Evolutionary conservation across 306 rosid genomes (phyloP), one percentile per base, ranked within the genome.

Genomic region (Urtica urens): DNA sequence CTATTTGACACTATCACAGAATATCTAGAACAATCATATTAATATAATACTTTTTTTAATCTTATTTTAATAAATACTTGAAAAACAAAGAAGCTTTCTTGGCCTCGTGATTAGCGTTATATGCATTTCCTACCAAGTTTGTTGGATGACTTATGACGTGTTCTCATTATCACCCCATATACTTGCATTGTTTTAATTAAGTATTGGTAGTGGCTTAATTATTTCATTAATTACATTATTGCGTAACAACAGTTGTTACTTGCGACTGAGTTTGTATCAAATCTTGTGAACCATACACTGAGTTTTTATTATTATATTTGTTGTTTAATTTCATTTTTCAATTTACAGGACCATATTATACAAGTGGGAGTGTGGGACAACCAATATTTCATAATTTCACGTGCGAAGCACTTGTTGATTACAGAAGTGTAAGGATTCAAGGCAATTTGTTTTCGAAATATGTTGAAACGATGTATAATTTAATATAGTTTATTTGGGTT

Each of bases 281-380:
- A 26, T 27, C 6, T 20, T 51, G 13, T 20, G 42, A 1, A 51
- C 17, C 13, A 35, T 33, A 16, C 10, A 10, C 39, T 49, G 12
- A 49, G 4, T 27, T 19, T 29, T 49, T 30, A 2, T 49, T 49
- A 39, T 27, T 31, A 47, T 27, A n/a, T n/a, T n/a, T n/a, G 27
- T 49, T 49, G 8, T 29, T 51, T 30, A 17, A 23, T 6, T 51
- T n/a, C 6, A 17, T 51, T 30, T 33, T 20, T 35, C 30, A 5
- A 34, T 31, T 15, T 19, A 19, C 40, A 35, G 4, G 29, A 33
- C 6, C 57, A 51, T 51, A 31, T 19, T 51, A 10, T 35, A 4
- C 57, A 51, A 51, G 57, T 51, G 57, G 57, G 43, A 12, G 28
- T 22, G 57, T 34, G 57, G 64, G 57, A 57, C 57, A 48, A 24